Evolutionary conservation across 176 grass and related monocot genomes (phyloP), one percentile per base, ranked within the genome.

Genomic region (Poa pratensis): DNA sequence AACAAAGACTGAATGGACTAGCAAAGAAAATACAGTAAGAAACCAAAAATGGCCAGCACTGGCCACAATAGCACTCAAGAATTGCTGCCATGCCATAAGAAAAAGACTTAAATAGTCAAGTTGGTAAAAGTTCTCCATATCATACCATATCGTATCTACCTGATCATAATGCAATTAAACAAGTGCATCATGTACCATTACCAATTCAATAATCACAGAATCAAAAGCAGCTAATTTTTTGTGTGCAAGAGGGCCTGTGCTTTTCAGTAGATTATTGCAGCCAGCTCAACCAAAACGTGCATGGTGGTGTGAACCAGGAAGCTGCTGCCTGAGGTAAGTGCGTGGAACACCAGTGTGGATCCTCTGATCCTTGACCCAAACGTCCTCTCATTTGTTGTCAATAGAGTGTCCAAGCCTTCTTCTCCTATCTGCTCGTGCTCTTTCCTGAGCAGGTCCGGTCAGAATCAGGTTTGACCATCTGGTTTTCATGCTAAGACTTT

Each of bases 251-350:
- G 22, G 86, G 30, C 9, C 42, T 78, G 81, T 30, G 69, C 30
- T 78, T 83, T 66, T 79, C 23, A 0, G 72, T 78, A n/a, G 37
- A 50, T 50, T 50, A 15, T 71, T 46, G 39, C 68, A 71, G 20
- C 39, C 39, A 40, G 46, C 53, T 70, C 86, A 53, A 63, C 54
- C 1, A 55, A 80, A 73, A 88, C 64, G 45, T 80, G 70, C 61
- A 50, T 73, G 75, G n/a, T 23, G 81, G 45, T 64, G 66, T 74
- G 81, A 80, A 59, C 51, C 52, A 79, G 46, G 87, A 88, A 88
- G 81, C 57, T 79, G 74, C 61, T 71, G 69, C 23, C 43, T 27
- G 39, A 71, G 64, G 40, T 80, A 52, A 83, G 48, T 71, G 64
- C 48, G 73, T 52, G 20, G 4, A 72, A 40, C 22, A 72, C 11